Evolutionary conservation across 305 asterid genomes (phyloP), one percentile per base, ranked within the genome.

Genomic region (Solanum hybrid): DNA sequence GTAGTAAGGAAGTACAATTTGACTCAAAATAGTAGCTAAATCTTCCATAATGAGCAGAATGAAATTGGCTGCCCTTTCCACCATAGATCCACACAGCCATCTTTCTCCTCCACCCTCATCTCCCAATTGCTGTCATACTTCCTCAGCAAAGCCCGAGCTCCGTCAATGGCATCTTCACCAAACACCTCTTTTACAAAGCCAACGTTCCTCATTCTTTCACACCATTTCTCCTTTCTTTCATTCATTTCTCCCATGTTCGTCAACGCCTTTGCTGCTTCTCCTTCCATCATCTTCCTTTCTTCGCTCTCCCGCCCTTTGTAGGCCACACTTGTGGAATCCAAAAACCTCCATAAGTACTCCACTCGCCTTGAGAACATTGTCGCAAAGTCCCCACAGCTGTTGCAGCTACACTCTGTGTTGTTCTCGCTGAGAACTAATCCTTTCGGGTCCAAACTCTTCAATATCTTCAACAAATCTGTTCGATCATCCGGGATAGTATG

Each of bases 21-120:
- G 14, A 29, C 87, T 46, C 73, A 29, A 20, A 7, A 38, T 80
- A 60, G 35, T 80, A 60, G 35, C 86, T 80, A 40, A 73, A 90
- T 88, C 92, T 94, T 96, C 98, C 98, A 96, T 81, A 95, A 79
- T 3, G 99, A 95, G 88, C 95, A 94, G 90, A 96, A 96, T 4
- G 99, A 95, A 46, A 95, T 94, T 2, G 97, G 93, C 85, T 94
- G 98, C 29, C 98, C 98, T 91, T 95, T 96, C 99, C 98, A 96
- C 93, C 95, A 93, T 90, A 96, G 76, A 26, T 94, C 94, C 20
- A 95, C 93, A 86, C 95, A 94, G 11, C 94, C 92, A 71, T 95
- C 96, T 84, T 32, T 93, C 89, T 95, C 98, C 11, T 95, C 98
- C 73, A 90, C 93, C 86, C 91, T 92, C 79, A 95, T 91, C 94